Conservation (phyloP, 192 early-diverging fungal genomes). For the Coemansia sp. region DNA sequence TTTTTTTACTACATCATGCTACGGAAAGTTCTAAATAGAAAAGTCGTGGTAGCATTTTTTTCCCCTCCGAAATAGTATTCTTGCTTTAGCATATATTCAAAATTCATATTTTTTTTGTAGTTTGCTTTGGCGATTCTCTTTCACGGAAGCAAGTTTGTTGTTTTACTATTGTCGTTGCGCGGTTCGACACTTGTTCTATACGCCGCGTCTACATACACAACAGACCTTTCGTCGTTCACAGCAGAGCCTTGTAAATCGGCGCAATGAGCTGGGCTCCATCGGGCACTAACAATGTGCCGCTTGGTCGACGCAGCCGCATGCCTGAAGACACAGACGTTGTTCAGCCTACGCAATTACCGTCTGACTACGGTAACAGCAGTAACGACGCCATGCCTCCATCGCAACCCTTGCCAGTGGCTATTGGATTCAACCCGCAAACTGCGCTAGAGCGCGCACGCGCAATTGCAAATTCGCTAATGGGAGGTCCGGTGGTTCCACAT, state of each 20-base stretch:
- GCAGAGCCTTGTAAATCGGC: neutral
- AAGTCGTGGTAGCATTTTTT: neutral
- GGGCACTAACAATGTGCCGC: slow-evolving; percentile 53
- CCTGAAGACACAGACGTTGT: slow-evolving; percentile 8
- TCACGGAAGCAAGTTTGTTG: neutral
- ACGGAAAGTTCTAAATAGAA: neutral
- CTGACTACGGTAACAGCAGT: slow-evolving; percentile 2
- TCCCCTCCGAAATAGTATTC: neutral
- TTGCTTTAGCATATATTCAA: neutral
- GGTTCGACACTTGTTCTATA: too few relatives aligned
- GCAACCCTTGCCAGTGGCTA: neutral
- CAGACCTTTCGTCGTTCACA: slow-evolving; percentile 1
- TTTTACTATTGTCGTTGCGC: neutral
- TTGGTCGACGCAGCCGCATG: slow-evolving; percentile 40
- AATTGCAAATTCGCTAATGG: slow-evolving; percentile 46
- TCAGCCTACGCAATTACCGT: neutral
- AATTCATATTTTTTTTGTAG: neutral
- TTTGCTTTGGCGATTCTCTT: neutral
- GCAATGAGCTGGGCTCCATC: slow-evolving; percentile 52
- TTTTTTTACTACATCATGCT: neutral
- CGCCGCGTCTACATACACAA: neutral
- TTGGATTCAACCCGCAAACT: slow-evolving; percentile 22
- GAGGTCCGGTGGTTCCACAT: neutral
- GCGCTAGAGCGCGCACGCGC: slow-evolving; percentile 50
- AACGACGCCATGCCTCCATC: neutral